Evolutionary conservation across 2,329 filamentous ascomycete genomes (phyloP).

Genomic region (Parastagonospora avenae): DNA sequence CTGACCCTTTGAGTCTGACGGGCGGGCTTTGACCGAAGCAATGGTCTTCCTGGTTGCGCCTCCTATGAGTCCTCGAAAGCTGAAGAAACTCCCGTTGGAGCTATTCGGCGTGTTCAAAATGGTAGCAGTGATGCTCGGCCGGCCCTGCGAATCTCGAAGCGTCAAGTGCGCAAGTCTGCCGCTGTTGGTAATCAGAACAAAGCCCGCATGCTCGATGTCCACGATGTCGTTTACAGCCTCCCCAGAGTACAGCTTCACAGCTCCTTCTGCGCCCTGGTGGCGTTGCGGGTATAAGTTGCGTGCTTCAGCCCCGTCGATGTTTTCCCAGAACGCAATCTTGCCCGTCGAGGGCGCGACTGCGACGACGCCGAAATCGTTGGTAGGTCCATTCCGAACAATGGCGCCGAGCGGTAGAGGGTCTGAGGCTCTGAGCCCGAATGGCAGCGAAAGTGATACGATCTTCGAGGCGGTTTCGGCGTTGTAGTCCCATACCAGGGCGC

Average conservation of each 20-base stretch:
- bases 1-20: constrained; percentile 75
- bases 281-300: constrained; percentile 83
- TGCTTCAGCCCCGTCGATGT: constrained; percentile 84
- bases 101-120: constrained; percentile 67
- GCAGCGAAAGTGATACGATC: constrained; percentile 79
- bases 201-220: constrained; percentile 85
- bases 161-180: constrained; percentile 87
- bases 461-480: constrained; percentile 64
- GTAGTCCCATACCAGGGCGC: constrained; percentile 92
- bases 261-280: constrained; percentile 77
- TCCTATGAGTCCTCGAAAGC: constrained; percentile 76
- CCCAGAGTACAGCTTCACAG: constrained; percentile 75
- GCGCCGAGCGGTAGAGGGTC: constrained; percentile 82
- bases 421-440: constrained; percentile 69
- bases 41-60: constrained; percentile 76
- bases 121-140: constrained; percentile 77
- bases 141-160: constrained; percentile 83
- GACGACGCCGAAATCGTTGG: constrained; percentile 81
- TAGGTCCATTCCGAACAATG: constrained; percentile 78
- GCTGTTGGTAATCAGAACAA: constrained; percentile 81
- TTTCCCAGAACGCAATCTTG: constrained; percentile 93
- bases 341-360: constrained; percentile 83
- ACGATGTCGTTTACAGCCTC: constrained; percentile 79
- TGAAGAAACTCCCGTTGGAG: constrained; percentile 75
- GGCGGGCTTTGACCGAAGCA: constrained; percentile 76